These are phyloP conservation scores for Phaffomyces thermotolerans DNA, from an alignment of 805 yeast genomes.

Conservation along the genomic window DNA sequence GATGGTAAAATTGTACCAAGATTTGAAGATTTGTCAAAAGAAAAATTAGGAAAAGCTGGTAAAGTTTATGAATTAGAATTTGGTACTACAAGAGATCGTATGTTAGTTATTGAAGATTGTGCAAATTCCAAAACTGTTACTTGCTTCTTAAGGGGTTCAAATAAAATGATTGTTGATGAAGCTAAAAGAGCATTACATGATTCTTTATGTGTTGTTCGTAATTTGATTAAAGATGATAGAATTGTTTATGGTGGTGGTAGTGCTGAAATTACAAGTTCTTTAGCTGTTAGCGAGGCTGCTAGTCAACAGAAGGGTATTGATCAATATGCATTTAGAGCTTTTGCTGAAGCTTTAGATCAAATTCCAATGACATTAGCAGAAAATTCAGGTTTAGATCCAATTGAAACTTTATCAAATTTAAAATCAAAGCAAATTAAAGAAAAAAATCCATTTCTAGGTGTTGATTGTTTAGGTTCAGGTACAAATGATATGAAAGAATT, in stretches of 20 bases:
- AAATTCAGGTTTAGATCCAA: conserved; percentile 92
- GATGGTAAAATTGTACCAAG: conserved; percentile 96
- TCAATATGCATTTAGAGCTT: conserved; percentile 96
- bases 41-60: conserved; percentile 86
- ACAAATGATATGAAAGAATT: conserved; percentile 88
- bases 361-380: conserved; percentile 95
- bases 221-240: conserved; percentile 82
- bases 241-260: conserved; percentile 99
- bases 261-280: conserved; percentile 88
- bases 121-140: conserved; percentile 85
- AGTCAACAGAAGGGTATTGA: conserved; percentile 92
- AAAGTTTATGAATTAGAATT: conserved; percentile 80
- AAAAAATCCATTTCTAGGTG: conserved; percentile 67
- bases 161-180: conserved; percentile 96
- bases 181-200: conserved; percentile 95
- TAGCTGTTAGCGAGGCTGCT: conserved; percentile 87
- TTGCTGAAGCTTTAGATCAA: conserved; percentile 82
- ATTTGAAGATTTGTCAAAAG: conserved; percentile 80
- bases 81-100: conserved; percentile 94
- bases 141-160: conserved; percentile 89
- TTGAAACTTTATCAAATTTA: conserved; percentile 77
- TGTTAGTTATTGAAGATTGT: conserved; percentile 90
- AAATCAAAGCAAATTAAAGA: conserved; percentile 82
- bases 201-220: conserved; percentile 94
- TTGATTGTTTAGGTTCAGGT: conserved; percentile 87